A percentile compares a stretch with the other conserved stretches of the same genome.
These are phyloP conservation scores for Aureobasidium lini DNA, from an alignment of 2,329 filamentous ascomycete genomes.

Conservation along the genomic window DNA sequence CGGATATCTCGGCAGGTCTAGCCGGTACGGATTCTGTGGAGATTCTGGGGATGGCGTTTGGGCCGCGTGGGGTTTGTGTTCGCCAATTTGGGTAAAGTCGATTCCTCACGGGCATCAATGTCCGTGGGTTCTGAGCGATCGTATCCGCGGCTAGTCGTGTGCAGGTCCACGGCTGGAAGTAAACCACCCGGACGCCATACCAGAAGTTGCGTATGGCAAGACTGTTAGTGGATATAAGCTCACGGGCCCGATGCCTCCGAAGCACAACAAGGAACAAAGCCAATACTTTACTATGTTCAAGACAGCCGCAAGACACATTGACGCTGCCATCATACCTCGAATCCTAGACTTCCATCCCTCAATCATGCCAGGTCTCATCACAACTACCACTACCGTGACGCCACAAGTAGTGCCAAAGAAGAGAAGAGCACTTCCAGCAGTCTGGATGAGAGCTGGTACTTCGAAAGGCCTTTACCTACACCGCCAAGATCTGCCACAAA, in stretches of 20 bases:
- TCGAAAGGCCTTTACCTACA: constrained; percentile 36
- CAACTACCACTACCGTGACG: not conserved
- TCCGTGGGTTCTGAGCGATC: not conserved
- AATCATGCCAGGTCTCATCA: constrained; percentile 15
- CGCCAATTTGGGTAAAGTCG: too few species aligned
- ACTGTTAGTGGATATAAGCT: not conserved
- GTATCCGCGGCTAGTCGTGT: too few species aligned
- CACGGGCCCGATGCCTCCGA: not conserved
- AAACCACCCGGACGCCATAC: not conserved
- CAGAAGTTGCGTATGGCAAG: not conserved
- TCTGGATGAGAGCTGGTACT: constrained; percentile 34
- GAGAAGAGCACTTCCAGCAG: constrained; percentile 24
- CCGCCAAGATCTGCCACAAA: constrained; percentile 25
- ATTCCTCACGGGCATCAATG: not conserved
- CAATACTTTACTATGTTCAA: constrained; percentile 14
- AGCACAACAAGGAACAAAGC: not conserved
- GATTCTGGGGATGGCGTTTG: not conserved
- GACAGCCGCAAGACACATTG: constrained; percentile 13
- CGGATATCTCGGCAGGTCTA: not conserved
- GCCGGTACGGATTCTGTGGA: not conserved
- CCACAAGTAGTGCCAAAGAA: not conserved
- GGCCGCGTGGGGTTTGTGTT: too few species aligned
- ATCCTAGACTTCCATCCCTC: not conserved
- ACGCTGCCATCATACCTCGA: constrained; percentile 13
- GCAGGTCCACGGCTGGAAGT: too few species aligned